Conservation (phyloP, 805 yeast species). For the Spathaspora boniae region DNA sequence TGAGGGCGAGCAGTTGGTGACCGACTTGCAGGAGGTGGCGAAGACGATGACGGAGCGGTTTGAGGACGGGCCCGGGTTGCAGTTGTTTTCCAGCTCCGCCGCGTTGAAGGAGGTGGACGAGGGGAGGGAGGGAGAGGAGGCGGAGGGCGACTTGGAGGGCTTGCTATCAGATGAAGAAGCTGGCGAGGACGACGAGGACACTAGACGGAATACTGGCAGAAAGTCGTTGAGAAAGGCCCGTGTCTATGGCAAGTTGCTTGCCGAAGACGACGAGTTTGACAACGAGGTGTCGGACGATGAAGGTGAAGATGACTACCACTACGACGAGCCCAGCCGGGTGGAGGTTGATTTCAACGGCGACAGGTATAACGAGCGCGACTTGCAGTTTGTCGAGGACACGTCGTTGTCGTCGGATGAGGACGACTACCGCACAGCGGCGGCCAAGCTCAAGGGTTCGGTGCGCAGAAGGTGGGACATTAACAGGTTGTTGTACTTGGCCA, state of each 20-base stretch:
- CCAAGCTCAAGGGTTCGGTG: conserved; percentile 52
- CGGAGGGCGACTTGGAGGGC: conserved; percentile 16
- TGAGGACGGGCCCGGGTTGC: conserved; percentile 65
- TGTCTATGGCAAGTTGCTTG: conserved; percentile 51
- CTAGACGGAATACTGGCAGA: conserved; percentile 53
- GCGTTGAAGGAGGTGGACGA: conserved; percentile 39
- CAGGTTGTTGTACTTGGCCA: conserved; percentile 74
- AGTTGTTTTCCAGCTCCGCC: conserved; percentile 64
- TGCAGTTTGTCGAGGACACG: conserved; percentile 46
- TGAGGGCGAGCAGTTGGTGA: conserved; percentile 82
- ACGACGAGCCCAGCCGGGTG: conserved; percentile 39
- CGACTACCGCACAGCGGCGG: conserved; percentile 50
- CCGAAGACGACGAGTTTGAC: conserved; percentile 44
- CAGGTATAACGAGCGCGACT: conserved; percentile 31
- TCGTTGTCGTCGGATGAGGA: conserved; percentile 41
- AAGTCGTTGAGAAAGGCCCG: conserved; percentile 58
- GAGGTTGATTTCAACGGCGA: conserved; percentile 44
- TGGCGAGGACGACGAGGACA: conserved; percentile 28
- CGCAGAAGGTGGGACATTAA: conserved; percentile 72
- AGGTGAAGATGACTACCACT: conserved; percentile 36
- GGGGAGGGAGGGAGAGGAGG: conserved; percentile 39
- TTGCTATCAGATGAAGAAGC: conserved; percentile 28
- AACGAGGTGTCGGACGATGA: conserved; percentile 40
- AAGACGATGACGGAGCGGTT: conserved; percentile 56
- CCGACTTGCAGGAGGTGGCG: conserved; percentile 70